These are phyloP conservation scores for Solanum tarapatanum DNA, from an alignment of 257 asterid species.

Conservation along the genomic window DNA sequence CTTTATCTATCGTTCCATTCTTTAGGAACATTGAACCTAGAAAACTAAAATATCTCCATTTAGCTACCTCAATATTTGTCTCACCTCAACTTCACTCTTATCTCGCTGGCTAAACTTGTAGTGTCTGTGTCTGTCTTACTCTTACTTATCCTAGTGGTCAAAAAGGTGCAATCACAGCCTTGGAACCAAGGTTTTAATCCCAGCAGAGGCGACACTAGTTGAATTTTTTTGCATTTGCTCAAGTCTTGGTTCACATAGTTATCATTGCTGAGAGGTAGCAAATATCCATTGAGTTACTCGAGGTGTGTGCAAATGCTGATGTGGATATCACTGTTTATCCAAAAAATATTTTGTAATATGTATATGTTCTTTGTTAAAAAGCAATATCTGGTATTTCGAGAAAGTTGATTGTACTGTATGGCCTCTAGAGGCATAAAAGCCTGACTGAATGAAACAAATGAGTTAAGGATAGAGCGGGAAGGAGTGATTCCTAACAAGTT, in stretches of 20 bases:
- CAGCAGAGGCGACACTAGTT: not conserved
- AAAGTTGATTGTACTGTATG: not conserved
- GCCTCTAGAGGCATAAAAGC: not conserved
- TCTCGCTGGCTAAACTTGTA: not conserved
- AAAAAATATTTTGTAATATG: not conserved
- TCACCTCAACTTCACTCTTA: not conserved
- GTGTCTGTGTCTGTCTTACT: not conserved
- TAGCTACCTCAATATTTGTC: not conserved
- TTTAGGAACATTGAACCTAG: not conserved
- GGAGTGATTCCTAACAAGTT: not conserved
- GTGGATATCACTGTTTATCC: not conserved
- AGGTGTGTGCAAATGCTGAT: not conserved
- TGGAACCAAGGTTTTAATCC: not conserved
- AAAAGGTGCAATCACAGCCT: not conserved
- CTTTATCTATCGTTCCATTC: not conserved
- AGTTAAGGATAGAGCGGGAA: not conserved
- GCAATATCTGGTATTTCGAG: not conserved
- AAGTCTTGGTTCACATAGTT: not conserved
- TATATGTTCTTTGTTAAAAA: not conserved
- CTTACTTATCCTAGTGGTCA: not conserved
- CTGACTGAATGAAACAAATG: not conserved
- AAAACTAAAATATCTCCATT: not conserved
- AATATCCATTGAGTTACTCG: not conserved
- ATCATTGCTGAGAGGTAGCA: not conserved
- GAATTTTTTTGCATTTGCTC: not conserved